Percentiles rank a stretch among this genome's conserved stretches.
These are phyloP conservation scores for Sphagnum fallax DNA, from an alignment of 228 moss, liverwort and hornwort species.

Conservation along the genomic window DNA sequence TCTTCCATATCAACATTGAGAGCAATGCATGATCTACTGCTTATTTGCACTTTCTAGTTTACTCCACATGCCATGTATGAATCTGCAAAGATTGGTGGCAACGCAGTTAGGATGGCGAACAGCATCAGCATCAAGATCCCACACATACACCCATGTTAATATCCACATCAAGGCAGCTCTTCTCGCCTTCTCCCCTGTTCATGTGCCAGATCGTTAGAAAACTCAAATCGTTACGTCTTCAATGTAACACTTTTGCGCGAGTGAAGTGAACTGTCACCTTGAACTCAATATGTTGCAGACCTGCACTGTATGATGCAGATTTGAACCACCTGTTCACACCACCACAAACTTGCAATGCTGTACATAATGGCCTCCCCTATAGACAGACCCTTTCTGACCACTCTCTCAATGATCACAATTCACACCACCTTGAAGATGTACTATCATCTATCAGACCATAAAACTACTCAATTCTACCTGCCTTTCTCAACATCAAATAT, in stretches of 20 bases:
- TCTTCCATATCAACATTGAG: conserved; percentile 33
- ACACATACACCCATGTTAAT: conserved; percentile 70
- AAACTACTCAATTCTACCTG: conserved; percentile 13
- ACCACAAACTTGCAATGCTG: conserved; percentile 20
- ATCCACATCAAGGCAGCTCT: conserved; percentile 43
- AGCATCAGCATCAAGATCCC: conserved; percentile 62
- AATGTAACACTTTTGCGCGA: conserved; percentile 25
- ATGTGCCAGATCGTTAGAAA: conserved; percentile 18
- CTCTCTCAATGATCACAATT: not conserved
- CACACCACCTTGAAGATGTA: not conserved
- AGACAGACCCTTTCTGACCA: not conserved
- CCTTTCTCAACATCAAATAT: conserved; percentile 43
- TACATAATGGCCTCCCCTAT: not conserved
- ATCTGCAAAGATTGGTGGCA: conserved; percentile 51
- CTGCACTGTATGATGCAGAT: conserved; percentile 16
- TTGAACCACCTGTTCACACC: conserved; percentile 20
- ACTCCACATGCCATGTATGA: conserved; percentile 43
- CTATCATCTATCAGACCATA: not conserved
- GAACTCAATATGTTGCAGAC: conserved; percentile 17
- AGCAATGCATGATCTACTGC: conserved; percentile 38
- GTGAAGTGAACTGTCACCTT: conserved; percentile 10
- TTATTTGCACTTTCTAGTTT: conserved; percentile 36
- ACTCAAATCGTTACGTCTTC: conserved; percentile 18
- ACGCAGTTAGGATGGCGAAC: conserved; percentile 61
- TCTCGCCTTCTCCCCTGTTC: conserved; percentile 22